A percentile compares a stretch with the other conserved stretches of the same genome.
Conservation (phyloP, 1,284 basidiomycete species). For the Gomphus bonarii region DNA sequence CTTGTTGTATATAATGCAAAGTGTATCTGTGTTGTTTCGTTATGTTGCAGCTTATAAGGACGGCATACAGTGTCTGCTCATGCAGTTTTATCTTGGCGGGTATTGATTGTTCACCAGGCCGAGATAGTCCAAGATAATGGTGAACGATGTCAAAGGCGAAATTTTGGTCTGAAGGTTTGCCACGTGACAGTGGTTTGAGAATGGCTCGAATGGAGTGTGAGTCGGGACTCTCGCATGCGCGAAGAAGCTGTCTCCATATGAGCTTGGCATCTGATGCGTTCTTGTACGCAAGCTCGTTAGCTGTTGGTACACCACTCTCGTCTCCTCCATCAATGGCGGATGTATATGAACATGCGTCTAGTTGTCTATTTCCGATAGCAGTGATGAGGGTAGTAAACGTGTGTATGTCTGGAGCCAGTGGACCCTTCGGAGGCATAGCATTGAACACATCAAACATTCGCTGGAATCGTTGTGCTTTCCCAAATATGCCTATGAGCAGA, state of each 20-base stretch:
- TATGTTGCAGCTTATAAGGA: slow-evolving; percentile 45
- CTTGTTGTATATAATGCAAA: slow-evolving; percentile 45
- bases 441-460: slow-evolving; percentile 66
- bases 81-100: slow-evolving; percentile 30
- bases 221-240: slow-evolving; percentile 40
- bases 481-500: slow-evolving; percentile 54
- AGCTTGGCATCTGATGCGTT: slow-evolving; percentile 48
- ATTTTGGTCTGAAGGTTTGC: slow-evolving; percentile 44
- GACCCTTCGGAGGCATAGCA: slow-evolving; percentile 45
- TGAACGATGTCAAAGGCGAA: slow-evolving; percentile 51
- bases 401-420: slow-evolving; percentile 40
- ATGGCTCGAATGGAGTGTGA: slow-evolving; percentile 37
- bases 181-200: slow-evolving; percentile 41
- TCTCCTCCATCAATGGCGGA: neutral
- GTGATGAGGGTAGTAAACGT: slow-evolving; percentile 55
- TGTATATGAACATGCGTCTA: neutral
- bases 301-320: slow-evolving; percentile 2
- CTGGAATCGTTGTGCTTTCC: slow-evolving; percentile 42
- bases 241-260: slow-evolving; percentile 55
- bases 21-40: slow-evolving; percentile 35
- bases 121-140: slow-evolving; percentile 51
- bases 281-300: slow-evolving; percentile 13
- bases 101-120: slow-evolving; percentile 30
- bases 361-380: slow-evolving; percentile 27
- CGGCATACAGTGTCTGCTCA: slow-evolving; percentile 37